Percentiles rank a stretch among this genome's conserved stretches.
These are phyloP conservation scores for Auriscalpium vulgare DNA, from an alignment of 768 basidiomycete genomes.

Conservation along the genomic window DNA sequence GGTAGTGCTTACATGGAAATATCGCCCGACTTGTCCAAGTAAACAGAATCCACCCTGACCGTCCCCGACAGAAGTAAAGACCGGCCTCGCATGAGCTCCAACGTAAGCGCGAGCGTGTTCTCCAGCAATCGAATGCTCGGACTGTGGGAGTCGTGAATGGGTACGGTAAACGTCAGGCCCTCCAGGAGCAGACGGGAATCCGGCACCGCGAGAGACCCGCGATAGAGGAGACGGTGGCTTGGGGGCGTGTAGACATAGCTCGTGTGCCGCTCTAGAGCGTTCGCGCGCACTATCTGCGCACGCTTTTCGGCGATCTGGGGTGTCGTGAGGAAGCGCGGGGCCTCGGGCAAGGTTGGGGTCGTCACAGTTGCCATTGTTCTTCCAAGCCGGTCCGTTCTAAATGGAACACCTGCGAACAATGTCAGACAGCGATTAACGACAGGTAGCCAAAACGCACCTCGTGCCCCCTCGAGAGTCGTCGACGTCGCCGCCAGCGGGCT, in stretches of 20 bases:
- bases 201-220: conserved; percentile 65
- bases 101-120: conserved; percentile 60
- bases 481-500: too few relatives aligned
- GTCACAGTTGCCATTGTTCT: background rate
- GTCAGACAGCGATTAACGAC: too few relatives aligned
- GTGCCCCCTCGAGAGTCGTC: too few relatives aligned
- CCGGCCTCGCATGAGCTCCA: conserved; percentile 76
- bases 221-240: conserved; percentile 57
- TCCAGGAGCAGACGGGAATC: conserved; percentile 68
- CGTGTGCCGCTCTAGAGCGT: conserved; percentile 14
- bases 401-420: background rate
- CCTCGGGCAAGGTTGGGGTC: background rate
- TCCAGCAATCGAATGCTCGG: conserved; percentile 36
- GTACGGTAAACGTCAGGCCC: conserved; percentile 60
- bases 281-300: background rate
- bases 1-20: conserved; percentile 14
- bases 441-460: too few relatives aligned
- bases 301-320: conserved; percentile 4
- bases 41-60: conserved; percentile 44
- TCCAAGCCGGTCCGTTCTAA: background rate
- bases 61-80: conserved; percentile 51
- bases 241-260: conserved; percentile 23
- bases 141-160: conserved; percentile 25
- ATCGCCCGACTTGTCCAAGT: conserved; percentile 52
- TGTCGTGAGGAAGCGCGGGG: background rate